phyloP scores from a whole-genome alignment of 1,139 yeast genomes.

The Meyerozyma elateridarum region DNA sequence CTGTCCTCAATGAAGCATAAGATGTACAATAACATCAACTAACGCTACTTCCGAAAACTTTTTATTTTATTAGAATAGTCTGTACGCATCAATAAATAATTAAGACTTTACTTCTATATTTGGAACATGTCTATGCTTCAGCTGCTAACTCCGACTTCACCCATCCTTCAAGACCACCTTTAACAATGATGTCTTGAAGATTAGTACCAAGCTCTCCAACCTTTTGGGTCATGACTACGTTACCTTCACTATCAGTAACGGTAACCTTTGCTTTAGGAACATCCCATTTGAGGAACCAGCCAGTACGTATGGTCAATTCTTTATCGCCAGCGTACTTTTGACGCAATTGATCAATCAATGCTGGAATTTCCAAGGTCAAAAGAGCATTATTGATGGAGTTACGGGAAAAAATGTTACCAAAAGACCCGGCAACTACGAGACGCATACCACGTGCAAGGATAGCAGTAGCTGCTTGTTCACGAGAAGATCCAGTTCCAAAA shows the following conservation, averaged over 20 bases:
- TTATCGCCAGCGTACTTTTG: conserved; percentile 51
- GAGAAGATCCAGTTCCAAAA: conserved; percentile 97
- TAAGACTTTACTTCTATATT: too few species aligned
- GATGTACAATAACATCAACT: conserved; percentile 29
- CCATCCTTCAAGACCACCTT: conserved; percentile 99
- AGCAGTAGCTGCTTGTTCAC: conserved; percentile 99
- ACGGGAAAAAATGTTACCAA: conserved; percentile 93
- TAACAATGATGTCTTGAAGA: conserved; percentile 91
- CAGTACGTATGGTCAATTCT: conserved; percentile 89
- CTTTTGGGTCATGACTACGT: conserved; percentile 70
- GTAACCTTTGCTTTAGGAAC: conserved; percentile 77
- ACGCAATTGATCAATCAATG: conserved; percentile 71
- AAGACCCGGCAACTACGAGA: conserved; percentile 92
- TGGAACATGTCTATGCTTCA: too few species aligned
- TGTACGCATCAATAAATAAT: too few species aligned
- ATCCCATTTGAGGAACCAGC: conserved; percentile 91
- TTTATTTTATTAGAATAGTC: too few species aligned
- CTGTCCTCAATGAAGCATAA: conserved; percentile 25
- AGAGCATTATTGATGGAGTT: conserved; percentile 95
- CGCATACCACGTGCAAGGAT: conserved; percentile 91
- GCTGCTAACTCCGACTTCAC: conserved; percentile 69
- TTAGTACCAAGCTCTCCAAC: conserved; percentile 96
- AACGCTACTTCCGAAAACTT: conserved; percentile 3
- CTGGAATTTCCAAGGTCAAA: conserved; percentile 89
- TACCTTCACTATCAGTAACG: conserved; percentile 64